phyloP scores from a whole-genome alignment of 345 rosid genomes.

The Pistacia atlantica region DNA sequence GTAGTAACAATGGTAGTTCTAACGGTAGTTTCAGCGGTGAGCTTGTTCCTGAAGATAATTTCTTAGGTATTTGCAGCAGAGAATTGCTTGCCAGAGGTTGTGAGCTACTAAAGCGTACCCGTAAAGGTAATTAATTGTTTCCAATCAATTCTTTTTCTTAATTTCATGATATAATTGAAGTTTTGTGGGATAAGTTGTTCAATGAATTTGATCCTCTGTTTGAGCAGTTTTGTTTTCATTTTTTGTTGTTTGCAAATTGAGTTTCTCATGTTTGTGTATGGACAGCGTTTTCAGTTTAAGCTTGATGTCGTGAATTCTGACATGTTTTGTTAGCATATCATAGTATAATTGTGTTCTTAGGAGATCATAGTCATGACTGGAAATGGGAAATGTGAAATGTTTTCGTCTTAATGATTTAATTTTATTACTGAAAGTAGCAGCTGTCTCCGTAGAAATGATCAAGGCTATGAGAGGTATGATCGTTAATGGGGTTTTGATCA shows the following conservation, averaged over 20 bases:
- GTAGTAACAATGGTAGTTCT: conserved; percentile 68
- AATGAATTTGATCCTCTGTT: neutral
- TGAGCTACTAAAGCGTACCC: conserved; percentile 94
- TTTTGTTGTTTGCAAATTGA: neutral
- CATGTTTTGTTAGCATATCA: neutral
- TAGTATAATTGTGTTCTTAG: neutral
- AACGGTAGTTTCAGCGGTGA: conserved; percentile 84
- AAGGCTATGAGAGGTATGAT: neutral
- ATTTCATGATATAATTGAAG: neutral
- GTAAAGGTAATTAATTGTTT: conserved; percentile 56
- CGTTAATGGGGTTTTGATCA: neutral
- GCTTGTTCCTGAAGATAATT: conserved; percentile 82
- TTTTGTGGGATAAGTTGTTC: neutral
- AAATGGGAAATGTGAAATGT: neutral
- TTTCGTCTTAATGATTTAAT: neutral
- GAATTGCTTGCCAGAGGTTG: conserved; percentile 92
- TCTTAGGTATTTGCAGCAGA: conserved; percentile 78
- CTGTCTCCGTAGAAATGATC: neutral
- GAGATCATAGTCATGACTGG: neutral
- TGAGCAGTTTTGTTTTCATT: neutral
- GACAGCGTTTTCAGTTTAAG: neutral
- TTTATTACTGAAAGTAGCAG: neutral
- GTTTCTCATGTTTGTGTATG: neutral
- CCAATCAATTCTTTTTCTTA: neutral
- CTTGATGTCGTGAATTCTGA: neutral